Conservation (phyloP, 2,329 filamentous ascomycete genomes). For the Byssothecium circinans region DNA sequence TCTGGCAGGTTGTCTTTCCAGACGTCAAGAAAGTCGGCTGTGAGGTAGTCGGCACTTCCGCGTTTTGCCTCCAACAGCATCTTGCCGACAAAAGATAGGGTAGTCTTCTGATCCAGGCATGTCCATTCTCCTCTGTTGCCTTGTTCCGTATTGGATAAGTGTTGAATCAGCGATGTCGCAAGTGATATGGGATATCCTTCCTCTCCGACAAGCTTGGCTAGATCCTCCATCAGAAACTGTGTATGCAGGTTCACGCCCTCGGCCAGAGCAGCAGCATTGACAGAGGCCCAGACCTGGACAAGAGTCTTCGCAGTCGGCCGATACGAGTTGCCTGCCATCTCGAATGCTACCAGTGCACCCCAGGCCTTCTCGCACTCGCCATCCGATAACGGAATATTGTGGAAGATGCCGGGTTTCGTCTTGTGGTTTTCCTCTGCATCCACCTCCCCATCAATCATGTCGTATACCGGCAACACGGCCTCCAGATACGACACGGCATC, state of each 20-base stretch:
- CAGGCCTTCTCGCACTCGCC: conserved; percentile 55
- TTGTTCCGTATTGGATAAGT: conserved; percentile 33
- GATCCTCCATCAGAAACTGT: conserved; percentile 40
- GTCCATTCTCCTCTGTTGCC: conserved; percentile 35
- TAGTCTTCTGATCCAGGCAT: conserved; percentile 36
- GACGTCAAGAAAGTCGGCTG: conserved; percentile 39
- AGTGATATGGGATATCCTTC: conserved; percentile 45
- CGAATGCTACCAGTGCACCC: conserved; percentile 57
- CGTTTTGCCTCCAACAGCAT: conserved; percentile 34
- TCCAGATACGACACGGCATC: conserved; percentile 42
- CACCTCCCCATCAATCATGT: conserved; percentile 30
- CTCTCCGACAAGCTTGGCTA: conserved; percentile 36
- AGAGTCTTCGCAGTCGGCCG: conserved; percentile 53
- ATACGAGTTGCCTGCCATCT: conserved; percentile 46
- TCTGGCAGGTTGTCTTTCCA: conserved; percentile 45
- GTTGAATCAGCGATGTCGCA: conserved; percentile 41
- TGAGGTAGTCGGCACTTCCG: conserved; percentile 26
- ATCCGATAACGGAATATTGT: conserved; percentile 55
- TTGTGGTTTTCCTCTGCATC: conserved; percentile 31
- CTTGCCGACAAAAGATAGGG: conserved; percentile 36
- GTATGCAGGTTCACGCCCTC: conserved; percentile 45
- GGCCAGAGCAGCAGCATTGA: conserved; percentile 46
- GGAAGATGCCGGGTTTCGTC: conserved; percentile 48
- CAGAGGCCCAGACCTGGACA: conserved; percentile 52
- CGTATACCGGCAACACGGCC: conserved; percentile 44